A percentile compares a stretch with the other conserved stretches of the same genome.
Evolutionary conservation across 164 flowering plant genomes (phyloP).

Genomic region (Litsea cubeba): DNA sequence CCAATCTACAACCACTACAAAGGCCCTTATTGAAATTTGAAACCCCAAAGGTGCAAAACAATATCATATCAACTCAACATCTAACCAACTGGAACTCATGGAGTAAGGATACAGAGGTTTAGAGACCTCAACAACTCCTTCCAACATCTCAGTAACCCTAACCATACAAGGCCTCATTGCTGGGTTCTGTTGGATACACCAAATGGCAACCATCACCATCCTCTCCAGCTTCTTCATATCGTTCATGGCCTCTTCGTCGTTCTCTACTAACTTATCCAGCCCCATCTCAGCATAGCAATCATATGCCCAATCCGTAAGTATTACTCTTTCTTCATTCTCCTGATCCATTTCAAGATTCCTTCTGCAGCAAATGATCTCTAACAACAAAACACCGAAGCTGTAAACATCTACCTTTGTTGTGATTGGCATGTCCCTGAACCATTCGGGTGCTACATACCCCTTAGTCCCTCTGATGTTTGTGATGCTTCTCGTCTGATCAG

Average conservation of each 20-base stretch:
- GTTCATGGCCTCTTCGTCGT: constrained; percentile 17
- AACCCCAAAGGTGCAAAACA: too few relatives aligned
- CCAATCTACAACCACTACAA: too few relatives aligned
- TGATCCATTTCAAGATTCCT: constrained; percentile 2
- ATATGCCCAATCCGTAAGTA: constrained; percentile 21
- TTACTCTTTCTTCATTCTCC: background rate
- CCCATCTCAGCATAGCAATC: constrained; percentile 6
- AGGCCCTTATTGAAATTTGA: too few relatives aligned
- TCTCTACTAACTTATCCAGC: constrained; percentile 9
- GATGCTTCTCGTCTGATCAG: constrained; percentile 15
- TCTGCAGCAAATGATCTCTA: constrained; percentile 23
- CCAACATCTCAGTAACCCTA: constrained; percentile 22
- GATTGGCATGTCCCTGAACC: constrained; percentile 21
- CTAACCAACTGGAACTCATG: background rate
- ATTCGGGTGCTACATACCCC: constrained; percentile 28
- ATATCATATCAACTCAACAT: too few relatives aligned
- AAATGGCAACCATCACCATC: constrained; percentile 20
- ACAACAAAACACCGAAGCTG: constrained; percentile 23
- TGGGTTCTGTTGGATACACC: constrained; percentile 27
- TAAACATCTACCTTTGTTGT: constrained; percentile 28
- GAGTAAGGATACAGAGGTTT: constrained; percentile 15
- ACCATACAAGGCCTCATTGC: constrained; percentile 21
- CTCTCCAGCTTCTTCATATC: constrained; percentile 11
- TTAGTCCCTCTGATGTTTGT: constrained; percentile 23
- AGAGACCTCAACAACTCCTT: constrained; percentile 17